These are phyloP conservation scores for Asterionellopsis glacialis DNA, from an alignment of 108 stramenopile genomes.

Conservation along the genomic window DNA sequence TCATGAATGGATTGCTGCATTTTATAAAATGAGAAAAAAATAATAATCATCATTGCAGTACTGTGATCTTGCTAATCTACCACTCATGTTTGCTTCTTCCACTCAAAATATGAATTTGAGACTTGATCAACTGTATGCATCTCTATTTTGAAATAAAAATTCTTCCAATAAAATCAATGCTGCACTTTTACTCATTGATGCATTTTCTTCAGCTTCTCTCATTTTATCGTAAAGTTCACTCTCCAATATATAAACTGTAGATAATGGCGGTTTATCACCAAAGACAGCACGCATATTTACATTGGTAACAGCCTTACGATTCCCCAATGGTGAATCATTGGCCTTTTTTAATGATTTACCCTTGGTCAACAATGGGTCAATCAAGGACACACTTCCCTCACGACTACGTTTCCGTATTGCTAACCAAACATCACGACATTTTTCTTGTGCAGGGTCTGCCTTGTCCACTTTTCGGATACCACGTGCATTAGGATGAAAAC, in stretches of 20 bases:
- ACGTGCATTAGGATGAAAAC: slow-evolving; percentile 74
- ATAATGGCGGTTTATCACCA: slow-evolving; percentile 38
- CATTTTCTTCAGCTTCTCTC: not conserved
- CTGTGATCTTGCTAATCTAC: no score
- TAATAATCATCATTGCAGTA: no score
- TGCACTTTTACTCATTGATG: no score
- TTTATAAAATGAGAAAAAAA: no score
- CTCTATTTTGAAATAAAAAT: no score
- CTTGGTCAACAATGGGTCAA: slow-evolving; percentile 53
- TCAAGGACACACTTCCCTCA: slow-evolving; percentile 32
- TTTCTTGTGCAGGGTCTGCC: slow-evolving; percentile 34
- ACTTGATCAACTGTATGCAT: no score
- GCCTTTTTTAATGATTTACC: slow-evolving; percentile 16
- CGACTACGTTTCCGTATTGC: slow-evolving; percentile 40
- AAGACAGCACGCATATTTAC: slow-evolving; percentile 65
- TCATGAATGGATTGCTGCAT: no score
- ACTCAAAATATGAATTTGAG: no score
- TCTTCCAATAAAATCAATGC: no score
- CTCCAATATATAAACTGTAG: slow-evolving; percentile 34
- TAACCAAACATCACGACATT: slow-evolving; percentile 75
- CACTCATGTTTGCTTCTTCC: no score
- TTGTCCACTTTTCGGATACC: slow-evolving; percentile 44
- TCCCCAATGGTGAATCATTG: slow-evolving; percentile 50
- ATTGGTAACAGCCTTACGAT: slow-evolving; percentile 49
- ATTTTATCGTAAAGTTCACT: slow-evolving; percentile 27